phyloP scores from a whole-genome alignment of 345 rosid genomes.

The Jatropha curcas region DNA sequence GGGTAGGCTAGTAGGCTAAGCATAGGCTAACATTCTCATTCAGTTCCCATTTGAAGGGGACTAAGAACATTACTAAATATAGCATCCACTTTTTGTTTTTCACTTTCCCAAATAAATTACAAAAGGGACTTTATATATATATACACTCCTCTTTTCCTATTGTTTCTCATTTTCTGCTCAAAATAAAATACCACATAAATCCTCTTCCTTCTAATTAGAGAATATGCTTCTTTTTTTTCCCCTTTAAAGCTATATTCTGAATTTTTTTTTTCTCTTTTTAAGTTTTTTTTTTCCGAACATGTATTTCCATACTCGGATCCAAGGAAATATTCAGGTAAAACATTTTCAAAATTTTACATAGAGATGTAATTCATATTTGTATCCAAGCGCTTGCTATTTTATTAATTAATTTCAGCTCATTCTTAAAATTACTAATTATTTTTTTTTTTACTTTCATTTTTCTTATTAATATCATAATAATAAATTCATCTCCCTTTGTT shows the following conservation, averaged over 20 bases:
- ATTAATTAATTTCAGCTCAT: background rate
- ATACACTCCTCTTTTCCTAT: background rate
- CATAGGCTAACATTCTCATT: background rate
- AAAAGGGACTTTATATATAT: background rate
- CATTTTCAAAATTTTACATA: too few species aligned
- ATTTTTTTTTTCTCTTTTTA: too few species aligned
- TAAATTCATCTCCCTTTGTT: too few species aligned
- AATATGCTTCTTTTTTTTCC: background rate
- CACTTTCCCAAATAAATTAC: background rate
- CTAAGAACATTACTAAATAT: conserved; percentile 27
- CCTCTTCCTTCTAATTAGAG: background rate
- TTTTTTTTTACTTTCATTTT: background rate
- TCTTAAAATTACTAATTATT: background rate
- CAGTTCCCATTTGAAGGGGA: conserved; percentile 32
- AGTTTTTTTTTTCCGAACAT: too few species aligned
- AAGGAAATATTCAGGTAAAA: too few species aligned
- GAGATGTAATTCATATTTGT: too few species aligned
- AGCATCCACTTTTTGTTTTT: conserved; percentile 23
- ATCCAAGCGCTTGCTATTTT: too few species aligned
- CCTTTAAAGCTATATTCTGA: background rate
- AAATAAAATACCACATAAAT: background rate
- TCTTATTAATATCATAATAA: background rate
- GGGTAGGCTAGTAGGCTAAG: conserved; percentile 7
- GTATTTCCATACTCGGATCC: too few species aligned
- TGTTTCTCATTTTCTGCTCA: background rate